Base-by-base conservation (phyloP, 1,284 basidiomycete genomes). In the Sphaerobolus stellatus region DNA sequence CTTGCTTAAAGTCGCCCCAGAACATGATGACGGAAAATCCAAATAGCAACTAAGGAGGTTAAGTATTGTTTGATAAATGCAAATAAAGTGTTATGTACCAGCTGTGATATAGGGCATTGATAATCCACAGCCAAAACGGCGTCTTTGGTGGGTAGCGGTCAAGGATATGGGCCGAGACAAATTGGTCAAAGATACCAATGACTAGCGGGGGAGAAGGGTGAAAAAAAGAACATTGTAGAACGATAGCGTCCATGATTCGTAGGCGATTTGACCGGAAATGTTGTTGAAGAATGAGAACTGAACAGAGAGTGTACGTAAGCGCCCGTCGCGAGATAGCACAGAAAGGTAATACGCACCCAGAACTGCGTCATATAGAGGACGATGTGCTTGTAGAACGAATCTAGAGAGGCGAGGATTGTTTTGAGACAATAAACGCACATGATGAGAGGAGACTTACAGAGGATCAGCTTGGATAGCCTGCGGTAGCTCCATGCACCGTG, bases 401-500 rank as follows among this genome's bases (percentile, higher is more conserved):
- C 92, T 94, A 61, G 11, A 18, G 16, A 27, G 61, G n/a, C n/a
- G n/a, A n/a, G n/a, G n/a, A 33, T 55, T n/a, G n/a, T n/a, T 31
- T 14, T 31, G 29, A 24, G 9, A 40, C 5, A 30, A 22, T 25
- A 47, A n/a, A 28, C 18, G 11, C 41, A 28, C 27, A 18, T 43
- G 41, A 22, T 44, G 24, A 18, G 18, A 13, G 4, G 14, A 6
- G 22, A 77, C 89, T 55, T 64, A 94, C 92, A 96, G 16, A 99
- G 77, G 66, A 99, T 94, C 59, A 99, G 82, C 69, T 98, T 99
- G 28, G 93, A 95, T 58, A 99, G 69, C 22, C 97, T 81, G 58
- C 93, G 88, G 70, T 99, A 99, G 71, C 93, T 97, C 97, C 97
- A 99, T 3, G 94, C 89, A 4, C 97, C 97, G 68, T 99, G 97